Evolutionary conservation across 2,329 filamentous ascomycete genomes (phyloP).

Genomic region (Stemphylium beticola): DNA sequence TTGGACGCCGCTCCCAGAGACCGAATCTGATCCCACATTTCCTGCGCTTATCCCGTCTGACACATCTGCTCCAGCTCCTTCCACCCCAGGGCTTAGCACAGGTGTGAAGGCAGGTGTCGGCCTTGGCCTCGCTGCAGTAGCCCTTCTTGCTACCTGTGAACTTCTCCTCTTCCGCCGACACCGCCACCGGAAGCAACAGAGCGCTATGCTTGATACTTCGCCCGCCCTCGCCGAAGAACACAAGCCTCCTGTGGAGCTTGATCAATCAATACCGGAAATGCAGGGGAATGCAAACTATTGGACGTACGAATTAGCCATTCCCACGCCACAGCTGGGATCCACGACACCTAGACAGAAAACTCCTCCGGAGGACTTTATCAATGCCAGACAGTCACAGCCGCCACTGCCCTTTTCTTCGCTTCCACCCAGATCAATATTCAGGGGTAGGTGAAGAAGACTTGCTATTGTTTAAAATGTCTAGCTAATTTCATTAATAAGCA

Average conservation of each 20-base stretch:
- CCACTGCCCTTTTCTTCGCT: not conserved
- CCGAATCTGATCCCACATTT: not conserved
- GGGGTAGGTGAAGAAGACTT: no score
- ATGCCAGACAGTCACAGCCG: not conserved
- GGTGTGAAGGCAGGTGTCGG: not conserved
- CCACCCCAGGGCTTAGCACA: not conserved
- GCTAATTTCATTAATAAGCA: no score
- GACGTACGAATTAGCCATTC: not conserved
- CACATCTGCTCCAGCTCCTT: not conserved
- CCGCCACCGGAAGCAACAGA: not conserved
- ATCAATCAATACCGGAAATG: not conserved
- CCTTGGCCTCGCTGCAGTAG: slow-evolving; percentile 1
- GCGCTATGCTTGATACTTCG: no score
- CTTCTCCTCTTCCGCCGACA: not conserved
- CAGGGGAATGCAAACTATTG: not conserved
- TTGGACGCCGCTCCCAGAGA: not conserved
- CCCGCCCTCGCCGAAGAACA: not conserved
- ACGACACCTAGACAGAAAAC: not conserved
- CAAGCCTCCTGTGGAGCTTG: not conserved
- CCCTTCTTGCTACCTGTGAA: not conserved
- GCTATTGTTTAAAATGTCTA: no score
- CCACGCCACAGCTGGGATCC: not conserved
- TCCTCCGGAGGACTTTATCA: not conserved
- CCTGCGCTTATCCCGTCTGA: not conserved
- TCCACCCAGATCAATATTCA: not conserved